Percentiles rank a stretch among this genome's conserved stretches.
phyloP scores from a whole-genome alignment of 768 basidiomycete genomes.

The Melanogaster broomeanus region DNA sequence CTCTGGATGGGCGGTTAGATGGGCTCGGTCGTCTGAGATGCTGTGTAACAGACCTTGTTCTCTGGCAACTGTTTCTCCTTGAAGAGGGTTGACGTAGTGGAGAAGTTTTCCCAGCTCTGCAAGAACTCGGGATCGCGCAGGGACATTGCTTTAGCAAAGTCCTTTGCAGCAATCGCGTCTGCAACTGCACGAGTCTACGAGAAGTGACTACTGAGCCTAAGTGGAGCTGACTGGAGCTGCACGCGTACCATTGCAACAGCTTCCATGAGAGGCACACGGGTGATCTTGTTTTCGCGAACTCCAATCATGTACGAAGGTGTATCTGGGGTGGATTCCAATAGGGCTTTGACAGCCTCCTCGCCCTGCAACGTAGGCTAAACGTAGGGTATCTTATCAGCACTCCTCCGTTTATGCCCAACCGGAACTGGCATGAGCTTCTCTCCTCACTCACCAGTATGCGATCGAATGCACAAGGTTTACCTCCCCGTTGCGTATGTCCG shows the following conservation, averaged over 20 bases:
- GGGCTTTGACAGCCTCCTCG: slow-evolving; percentile 86
- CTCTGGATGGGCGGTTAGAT: slow-evolving; percentile 43
- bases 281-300: slow-evolving; percentile 93
- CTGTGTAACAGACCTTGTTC: slow-evolving; percentile 38
- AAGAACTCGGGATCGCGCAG: slow-evolving; percentile 90
- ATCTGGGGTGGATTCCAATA: slow-evolving; percentile 82
- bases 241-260: slow-evolving; percentile 79
- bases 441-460: slow-evolving; percentile 74
- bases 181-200: slow-evolving; percentile 83
- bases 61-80: slow-evolving; percentile 53
- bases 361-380: slow-evolving; percentile 95
- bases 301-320: slow-evolving; percentile 99
- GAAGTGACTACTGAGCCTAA: slow-evolving; percentile 6
- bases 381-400: background rate
- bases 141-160: slow-evolving; percentile 87
- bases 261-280: slow-evolving; percentile 85
- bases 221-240: background rate
- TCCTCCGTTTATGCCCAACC: background rate
- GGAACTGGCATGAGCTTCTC: background rate
- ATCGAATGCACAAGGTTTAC: slow-evolving; percentile 90
- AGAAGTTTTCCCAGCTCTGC: slow-evolving; percentile 87
- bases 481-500: slow-evolving; percentile 96
- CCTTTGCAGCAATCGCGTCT: slow-evolving; percentile 74
- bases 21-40: background rate
- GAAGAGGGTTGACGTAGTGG: slow-evolving; percentile 65